These are phyloP conservation scores for Ilex aquifolium DNA, from an alignment of 257 asterid species.

Conservation along the genomic window DNA sequence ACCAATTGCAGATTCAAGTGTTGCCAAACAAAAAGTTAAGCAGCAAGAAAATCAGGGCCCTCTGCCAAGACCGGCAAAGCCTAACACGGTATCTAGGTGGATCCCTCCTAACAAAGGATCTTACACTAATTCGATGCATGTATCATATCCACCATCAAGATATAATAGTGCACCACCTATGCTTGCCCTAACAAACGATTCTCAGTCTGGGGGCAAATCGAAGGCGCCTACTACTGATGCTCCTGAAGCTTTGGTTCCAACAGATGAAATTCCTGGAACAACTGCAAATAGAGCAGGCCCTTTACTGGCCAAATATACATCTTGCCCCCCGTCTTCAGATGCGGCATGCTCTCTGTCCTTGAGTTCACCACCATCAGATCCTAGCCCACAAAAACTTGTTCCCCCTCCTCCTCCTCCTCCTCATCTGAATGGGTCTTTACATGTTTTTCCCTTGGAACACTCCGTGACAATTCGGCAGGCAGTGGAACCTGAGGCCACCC, in stretches of 20 bases:
- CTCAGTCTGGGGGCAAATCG: slow-evolving; percentile 54
- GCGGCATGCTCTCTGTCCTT: slow-evolving; percentile 24
- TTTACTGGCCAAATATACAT: slow-evolving; percentile 28
- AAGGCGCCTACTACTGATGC: slow-evolving; percentile 43
- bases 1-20: slow-evolving; percentile 44
- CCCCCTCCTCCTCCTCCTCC: slow-evolving; percentile 24
- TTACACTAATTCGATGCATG: slow-evolving; percentile 91
- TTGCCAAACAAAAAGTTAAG: slow-evolving; percentile 52
- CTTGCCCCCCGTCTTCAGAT: slow-evolving; percentile 42
- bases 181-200: slow-evolving; percentile 49
- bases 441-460: slow-evolving; percentile 8
- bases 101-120: slow-evolving; percentile 93
- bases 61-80: slow-evolving; percentile 58
- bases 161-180: slow-evolving; percentile 89
- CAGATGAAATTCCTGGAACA: slow-evolving; percentile 25
- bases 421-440: background rate
- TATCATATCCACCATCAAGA: slow-evolving; percentile 84
- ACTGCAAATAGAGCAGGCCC: slow-evolving; percentile 16
- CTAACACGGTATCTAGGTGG: slow-evolving; percentile 87
- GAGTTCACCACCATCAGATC: slow-evolving; percentile 25
- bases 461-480: background rate
- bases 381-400: slow-evolving; percentile 27
- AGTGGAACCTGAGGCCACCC: slow-evolving; percentile 9
- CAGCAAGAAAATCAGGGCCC: slow-evolving; percentile 50
- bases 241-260: slow-evolving; percentile 37